A percentile compares a stretch with the other conserved stretches of the same genome.
phyloP scores from a whole-genome alignment of 2,329 filamentous ascomycete species.

The Zalaria sp. region DNA sequence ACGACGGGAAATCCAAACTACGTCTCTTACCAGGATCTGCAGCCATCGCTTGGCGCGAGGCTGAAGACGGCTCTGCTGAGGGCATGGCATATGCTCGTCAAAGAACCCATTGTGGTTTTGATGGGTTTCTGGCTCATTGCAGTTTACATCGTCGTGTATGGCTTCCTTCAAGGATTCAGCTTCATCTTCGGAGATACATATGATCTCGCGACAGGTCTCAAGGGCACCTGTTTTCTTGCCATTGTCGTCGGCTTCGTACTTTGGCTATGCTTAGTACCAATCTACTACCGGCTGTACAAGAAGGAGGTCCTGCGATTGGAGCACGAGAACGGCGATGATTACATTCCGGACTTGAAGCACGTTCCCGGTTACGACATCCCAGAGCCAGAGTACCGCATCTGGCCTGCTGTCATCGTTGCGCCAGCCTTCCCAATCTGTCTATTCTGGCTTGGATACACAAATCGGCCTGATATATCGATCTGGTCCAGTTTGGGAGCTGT shows the following conservation, averaged over 20 bases:
- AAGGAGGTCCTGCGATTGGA: not conserved
- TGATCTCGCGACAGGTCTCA: slow-evolving; percentile 25
- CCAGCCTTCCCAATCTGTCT: slow-evolving; percentile 29
- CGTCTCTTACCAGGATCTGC: slow-evolving; percentile 7
- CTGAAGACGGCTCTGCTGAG: slow-evolving; percentile 6
- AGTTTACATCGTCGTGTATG: slow-evolving; percentile 40
- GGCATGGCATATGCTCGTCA: slow-evolving; percentile 9
- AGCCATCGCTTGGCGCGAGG: slow-evolving; percentile 4
- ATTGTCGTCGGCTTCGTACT: slow-evolving; percentile 14
- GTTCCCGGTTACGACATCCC: not conserved
- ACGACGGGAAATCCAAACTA: slow-evolving; percentile 10
- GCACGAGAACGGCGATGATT: not conserved
- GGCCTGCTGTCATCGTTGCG: slow-evolving; percentile 29
- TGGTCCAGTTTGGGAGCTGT: not conserved
- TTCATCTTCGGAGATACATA: slow-evolving; percentile 34
- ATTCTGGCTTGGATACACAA: slow-evolving; percentile 31
- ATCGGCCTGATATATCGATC: not conserved
- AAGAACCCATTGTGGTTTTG: slow-evolving; percentile 30
- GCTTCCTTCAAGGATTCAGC: slow-evolving; percentile 36
- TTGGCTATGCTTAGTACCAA: not conserved
- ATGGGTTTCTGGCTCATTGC: slow-evolving; percentile 37
- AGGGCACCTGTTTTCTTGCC: slow-evolving; percentile 30
- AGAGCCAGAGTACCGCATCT: slow-evolving; percentile 22
- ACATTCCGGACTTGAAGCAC: not conserved
- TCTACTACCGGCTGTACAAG: not conserved